phyloP scores from a whole-genome alignment of 192 early-diverging fungal species.

The Coemansia sp. region DNA sequence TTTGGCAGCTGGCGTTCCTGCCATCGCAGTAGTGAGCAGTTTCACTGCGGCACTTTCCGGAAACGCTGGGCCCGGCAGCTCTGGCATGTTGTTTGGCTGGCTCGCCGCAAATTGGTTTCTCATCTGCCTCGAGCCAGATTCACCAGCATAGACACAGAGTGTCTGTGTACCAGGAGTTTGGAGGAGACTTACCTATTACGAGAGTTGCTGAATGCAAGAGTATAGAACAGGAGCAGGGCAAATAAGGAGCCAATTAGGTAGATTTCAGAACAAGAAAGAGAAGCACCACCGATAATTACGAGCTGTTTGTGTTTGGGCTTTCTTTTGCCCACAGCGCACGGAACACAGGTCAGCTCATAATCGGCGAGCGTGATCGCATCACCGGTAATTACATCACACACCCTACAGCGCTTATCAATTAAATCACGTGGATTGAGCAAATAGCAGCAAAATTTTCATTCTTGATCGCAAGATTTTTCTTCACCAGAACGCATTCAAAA shows the following conservation, averaged over 20 bases:
- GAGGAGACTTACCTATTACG: conserved; percentile 2
- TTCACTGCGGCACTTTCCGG: neutral
- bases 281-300: neutral
- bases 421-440: conserved; percentile 2
- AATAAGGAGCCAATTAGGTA: conserved; percentile 7
- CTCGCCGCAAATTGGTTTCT: neutral
- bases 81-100: neutral
- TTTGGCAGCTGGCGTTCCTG: neutral
- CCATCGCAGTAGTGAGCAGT: neutral
- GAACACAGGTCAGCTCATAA: neutral
- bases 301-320: neutral
- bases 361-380: neutral
- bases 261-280: conserved; percentile 1
- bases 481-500: neutral
- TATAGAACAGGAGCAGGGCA: conserved; percentile 6
- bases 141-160: neutral
- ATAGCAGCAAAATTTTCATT: neutral
- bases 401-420: conserved; percentile 16
- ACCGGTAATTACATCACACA: conserved; percentile 1
- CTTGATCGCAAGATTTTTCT: neutral
- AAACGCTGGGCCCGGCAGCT: neutral
- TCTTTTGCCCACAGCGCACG: no score
- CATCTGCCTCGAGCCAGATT: neutral
- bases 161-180: neutral
- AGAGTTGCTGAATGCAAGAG: conserved; percentile 6